phyloP scores from a whole-genome alignment of 176 grass and related monocot species.

The Secale cereale region DNA sequence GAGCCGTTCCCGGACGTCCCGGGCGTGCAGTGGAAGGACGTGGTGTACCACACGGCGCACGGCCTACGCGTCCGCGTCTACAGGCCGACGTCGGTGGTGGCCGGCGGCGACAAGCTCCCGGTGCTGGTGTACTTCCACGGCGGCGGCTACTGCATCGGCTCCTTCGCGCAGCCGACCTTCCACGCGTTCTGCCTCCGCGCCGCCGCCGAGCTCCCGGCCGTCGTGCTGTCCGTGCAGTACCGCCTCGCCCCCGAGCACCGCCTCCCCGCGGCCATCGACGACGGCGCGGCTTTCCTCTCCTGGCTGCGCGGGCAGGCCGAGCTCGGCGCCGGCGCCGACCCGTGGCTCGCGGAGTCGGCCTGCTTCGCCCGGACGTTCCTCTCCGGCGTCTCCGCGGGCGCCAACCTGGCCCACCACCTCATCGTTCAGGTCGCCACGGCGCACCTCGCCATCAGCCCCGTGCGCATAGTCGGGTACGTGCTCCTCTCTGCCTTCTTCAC shows the following conservation, averaged over 20 bases:
- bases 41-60: conserved; percentile 21
- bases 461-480: background rate
- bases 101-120: background rate
- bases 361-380: conserved; percentile 35
- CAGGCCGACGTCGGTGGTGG: background rate
- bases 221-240: too few species aligned
- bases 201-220: too few species aligned
- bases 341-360: conserved; percentile 35
- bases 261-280: conserved; percentile 52
- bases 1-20: background rate
- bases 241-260: conserved; percentile 62
- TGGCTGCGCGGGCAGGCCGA: conserved; percentile 26
- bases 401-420: conserved; percentile 43
- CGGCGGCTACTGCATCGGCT: conserved; percentile 18
- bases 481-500: background rate
- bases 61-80: conserved; percentile 23
- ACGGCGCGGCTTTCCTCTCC: conserved; percentile 28
- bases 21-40: conserved; percentile 27
- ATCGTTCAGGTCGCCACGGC: conserved; percentile 24
- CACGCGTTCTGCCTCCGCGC: background rate
- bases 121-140: conserved; percentile 38
- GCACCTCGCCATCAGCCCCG: background rate
- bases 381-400: conserved; percentile 51
- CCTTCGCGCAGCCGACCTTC: background rate
- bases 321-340: background rate